Evolutionary conservation across 2,329 filamentous ascomycete species (phyloP).

Genomic region (Macroventuria anomochaeta): DNA sequence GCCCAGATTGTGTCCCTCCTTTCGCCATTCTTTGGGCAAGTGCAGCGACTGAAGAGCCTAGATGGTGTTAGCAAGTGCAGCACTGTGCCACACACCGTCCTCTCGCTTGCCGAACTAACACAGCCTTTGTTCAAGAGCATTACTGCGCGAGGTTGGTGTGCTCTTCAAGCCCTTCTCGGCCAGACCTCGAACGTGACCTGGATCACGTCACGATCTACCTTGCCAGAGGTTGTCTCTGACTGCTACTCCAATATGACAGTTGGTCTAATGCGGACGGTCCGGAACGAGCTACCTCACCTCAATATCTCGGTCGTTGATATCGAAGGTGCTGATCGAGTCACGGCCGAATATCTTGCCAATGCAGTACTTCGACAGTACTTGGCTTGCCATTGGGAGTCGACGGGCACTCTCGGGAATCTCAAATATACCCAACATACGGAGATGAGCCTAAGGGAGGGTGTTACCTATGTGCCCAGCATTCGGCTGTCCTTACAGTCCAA

Average conservation of each 20-base stretch:
- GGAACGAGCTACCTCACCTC: conserved; percentile 17
- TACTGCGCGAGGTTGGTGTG: not conserved
- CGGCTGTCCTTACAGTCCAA: conserved; percentile 11
- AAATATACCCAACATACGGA: not conserved
- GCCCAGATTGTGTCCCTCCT: not conserved
- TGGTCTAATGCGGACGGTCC: conserved; percentile 11
- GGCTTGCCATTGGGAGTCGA: not conserved
- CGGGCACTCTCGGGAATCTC: not conserved
- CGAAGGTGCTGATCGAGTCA: not conserved
- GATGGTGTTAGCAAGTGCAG: not conserved
- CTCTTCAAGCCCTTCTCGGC: not conserved
- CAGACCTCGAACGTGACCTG: conserved; percentile 19
- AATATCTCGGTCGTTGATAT: conserved; percentile 16
- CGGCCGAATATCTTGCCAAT: conserved; percentile 1
- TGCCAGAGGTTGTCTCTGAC: not conserved
- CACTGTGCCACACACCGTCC: not conserved
- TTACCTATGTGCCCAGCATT: conserved; percentile 1
- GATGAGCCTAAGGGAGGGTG: not conserved
- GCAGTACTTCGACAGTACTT: conserved; percentile 11
- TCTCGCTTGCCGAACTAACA: not conserved
- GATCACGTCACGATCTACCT: conserved; percentile 14
- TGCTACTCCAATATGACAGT: conserved; percentile 17
- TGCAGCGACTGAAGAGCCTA: not conserved
- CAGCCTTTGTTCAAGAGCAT: not conserved
- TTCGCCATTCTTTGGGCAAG: not conserved